Percentiles rank a stretch among this genome's conserved stretches.
phyloP scores from a whole-genome alignment of 1,284 basidiomycete species.

The Nidula niveotomentosa region DNA sequence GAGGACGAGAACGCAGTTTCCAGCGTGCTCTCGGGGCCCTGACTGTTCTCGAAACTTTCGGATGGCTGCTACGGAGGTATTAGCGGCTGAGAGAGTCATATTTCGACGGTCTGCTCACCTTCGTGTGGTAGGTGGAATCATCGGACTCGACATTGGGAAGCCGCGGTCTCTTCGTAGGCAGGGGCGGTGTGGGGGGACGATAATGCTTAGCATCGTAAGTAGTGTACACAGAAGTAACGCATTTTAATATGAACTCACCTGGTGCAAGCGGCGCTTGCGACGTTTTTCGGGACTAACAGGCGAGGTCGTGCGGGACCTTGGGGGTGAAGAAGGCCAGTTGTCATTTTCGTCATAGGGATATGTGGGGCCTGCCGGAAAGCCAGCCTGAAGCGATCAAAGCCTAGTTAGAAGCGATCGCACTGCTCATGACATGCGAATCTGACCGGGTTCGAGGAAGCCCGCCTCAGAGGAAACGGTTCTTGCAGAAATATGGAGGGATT shows the following conservation, averaged over 20 bases:
- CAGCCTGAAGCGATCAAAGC: conserved; percentile 2
- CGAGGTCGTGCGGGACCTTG: conserved; percentile 3
- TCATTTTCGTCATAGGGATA: not conserved
- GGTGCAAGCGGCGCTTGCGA: conserved; percentile 6
- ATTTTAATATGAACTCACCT: conserved; percentile 16
- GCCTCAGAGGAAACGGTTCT: not conserved
- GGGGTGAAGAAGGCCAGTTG: not conserved
- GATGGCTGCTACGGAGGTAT: not conserved
- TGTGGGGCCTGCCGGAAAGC: conserved; percentile 2
- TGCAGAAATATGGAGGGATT: not conserved
- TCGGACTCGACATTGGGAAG: conserved; percentile 18
- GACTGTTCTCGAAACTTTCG: not conserved
- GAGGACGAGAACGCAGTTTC: conserved; percentile 8
- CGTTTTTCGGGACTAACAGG: conserved; percentile 3
- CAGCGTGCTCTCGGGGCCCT: not conserved
- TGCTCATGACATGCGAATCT: not conserved
- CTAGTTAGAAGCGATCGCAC: no score
- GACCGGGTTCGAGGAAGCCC: not conserved
- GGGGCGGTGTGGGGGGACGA: conserved; percentile 58
- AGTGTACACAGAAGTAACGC: not conserved
- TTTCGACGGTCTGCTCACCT: no score
- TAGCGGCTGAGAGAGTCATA: not conserved
- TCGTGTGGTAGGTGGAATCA: not conserved
- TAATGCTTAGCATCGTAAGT: conserved; percentile 36
- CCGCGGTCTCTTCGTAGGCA: conserved; percentile 34